Conservation (phyloP, 2,329 filamentous ascomycete genomes). For the Penicillium sp. region DNA sequence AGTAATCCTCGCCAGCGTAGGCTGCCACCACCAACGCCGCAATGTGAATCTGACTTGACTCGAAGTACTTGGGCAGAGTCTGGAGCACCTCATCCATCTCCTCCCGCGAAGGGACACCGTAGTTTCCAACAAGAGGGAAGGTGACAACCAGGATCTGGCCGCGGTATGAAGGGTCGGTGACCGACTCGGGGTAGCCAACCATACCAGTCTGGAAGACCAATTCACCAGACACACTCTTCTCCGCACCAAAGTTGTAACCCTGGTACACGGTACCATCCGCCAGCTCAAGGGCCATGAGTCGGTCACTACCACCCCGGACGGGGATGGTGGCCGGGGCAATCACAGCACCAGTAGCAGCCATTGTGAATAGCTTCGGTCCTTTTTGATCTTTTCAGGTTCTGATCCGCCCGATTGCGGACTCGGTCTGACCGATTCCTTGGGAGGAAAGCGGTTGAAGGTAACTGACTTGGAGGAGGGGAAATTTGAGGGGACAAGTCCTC, state of each 20-base stretch:
- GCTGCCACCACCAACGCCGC: constrained; percentile 87
- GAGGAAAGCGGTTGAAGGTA: constrained; percentile 30
- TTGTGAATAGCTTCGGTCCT: constrained; percentile 29
- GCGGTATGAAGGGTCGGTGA: constrained; percentile 84
- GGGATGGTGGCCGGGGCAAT: constrained; percentile 63
- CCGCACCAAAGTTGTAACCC: constrained; percentile 93
- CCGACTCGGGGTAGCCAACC: constrained; percentile 96
- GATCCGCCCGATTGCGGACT: constrained; percentile 44
- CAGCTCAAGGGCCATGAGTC: constrained; percentile 83
- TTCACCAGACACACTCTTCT: constrained; percentile 93
- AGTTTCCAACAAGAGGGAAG: constrained; percentile 94
- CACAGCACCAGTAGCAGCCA: constrained; percentile 36
- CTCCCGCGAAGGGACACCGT: constrained; percentile 89
- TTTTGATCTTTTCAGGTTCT: constrained; percentile 38
- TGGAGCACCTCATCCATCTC: constrained; percentile 80
- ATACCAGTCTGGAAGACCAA: constrained; percentile 99
- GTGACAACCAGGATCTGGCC: constrained; percentile 97
- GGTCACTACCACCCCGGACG: constrained; percentile 54
- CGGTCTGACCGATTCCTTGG: constrained; percentile 35
- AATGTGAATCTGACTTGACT: constrained; percentile 89
- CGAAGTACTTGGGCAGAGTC: constrained; percentile 88
- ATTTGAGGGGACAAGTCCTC: constrained; percentile 36
- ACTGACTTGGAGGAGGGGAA: constrained; percentile 23
- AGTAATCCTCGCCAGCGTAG: constrained; percentile 93
- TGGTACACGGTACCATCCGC: constrained; percentile 89